Evolutionary conservation across 1,284 basidiomycete species (phyloP), one percentile per base, ranked within the genome.

Genomic region (Volvariella surrecta): DNA sequence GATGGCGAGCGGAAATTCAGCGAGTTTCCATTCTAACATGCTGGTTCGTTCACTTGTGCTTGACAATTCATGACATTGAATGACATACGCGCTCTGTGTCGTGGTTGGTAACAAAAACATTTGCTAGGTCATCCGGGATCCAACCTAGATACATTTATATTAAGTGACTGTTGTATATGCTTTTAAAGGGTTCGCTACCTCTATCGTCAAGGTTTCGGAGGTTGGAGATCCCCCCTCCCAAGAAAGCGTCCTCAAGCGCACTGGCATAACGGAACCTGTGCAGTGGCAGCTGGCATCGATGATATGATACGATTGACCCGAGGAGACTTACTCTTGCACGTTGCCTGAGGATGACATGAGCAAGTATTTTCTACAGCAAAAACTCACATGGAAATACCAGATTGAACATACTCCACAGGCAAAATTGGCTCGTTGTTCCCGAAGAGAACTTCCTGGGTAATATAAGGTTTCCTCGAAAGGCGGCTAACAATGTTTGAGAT

Each of bases 91-190:
- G 61, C 55, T 84, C 82, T 0, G 80, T 82, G 51, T 84, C 82
- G 49, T 84, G 81, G 52, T 84, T 81, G 0, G 71, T 65, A 3
- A 84, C 79, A 48, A 84, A 84, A 15, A 79, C 73, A 50, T 85
- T 84, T 0, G 81, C 80, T 24, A 57, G 53, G 0, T 58, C 59
- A 4, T 76, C 68, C 0, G 70, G 32, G 1, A 82, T 63, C 80
- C 79, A 83, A 9, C 75, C 79, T 78, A 39, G 3, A 31, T 20
- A 16, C 20, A 3, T 11, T 44, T 38, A 20, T n/a, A 19, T 18
- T 40, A 7, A 16, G 37, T 28, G 6, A 28, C 6, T 11, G 11
- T 6, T 11, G 6, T 11, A 11, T 28, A 28, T 28, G 6, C 39
- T 18, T 10, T 31, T 43, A 19, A 40, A 18, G 4, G 2, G 18